These are phyloP conservation scores for Arthrobotrys musiformis DNA, from an alignment of 2,329 filamentous ascomycete species.

Conservation along the genomic window DNA sequence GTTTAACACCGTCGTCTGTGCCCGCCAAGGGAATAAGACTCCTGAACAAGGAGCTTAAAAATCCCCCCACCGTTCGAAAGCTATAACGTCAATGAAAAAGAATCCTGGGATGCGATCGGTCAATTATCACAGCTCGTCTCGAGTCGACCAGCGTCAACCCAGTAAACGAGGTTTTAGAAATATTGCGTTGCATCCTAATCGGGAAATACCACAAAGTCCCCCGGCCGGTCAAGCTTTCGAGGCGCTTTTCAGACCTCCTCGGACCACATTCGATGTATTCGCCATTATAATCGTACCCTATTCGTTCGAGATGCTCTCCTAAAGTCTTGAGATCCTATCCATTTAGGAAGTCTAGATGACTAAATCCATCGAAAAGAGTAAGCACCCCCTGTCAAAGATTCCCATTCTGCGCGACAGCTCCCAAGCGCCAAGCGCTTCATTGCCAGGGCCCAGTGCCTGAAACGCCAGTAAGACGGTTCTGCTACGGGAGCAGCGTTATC, in stretches of 20 bases:
- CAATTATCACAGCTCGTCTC: constrained; percentile 27
- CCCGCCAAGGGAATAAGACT: constrained; percentile 17
- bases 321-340: neutral
- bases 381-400: neutral
- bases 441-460: constrained; percentile 3
- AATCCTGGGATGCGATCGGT: neutral
- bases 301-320: constrained; percentile 6
- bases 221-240: neutral
- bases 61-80: neutral
- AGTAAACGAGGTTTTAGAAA: constrained; percentile 42
- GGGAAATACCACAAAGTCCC: constrained; percentile 24
- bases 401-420: constrained; percentile 30
- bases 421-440: constrained; percentile 33
- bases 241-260: neutral
- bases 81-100: neutral
- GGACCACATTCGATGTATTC: neutral
- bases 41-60: constrained; percentile 10
- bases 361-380: constrained; percentile 27
- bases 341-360: constrained; percentile 14
- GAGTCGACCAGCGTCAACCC: constrained; percentile 35
- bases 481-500: constrained; percentile 38
- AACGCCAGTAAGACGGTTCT: constrained; percentile 52
- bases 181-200: constrained; percentile 40
- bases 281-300: neutral
- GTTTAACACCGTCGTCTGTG: neutral